These are phyloP conservation scores for Chloromonas sp. DNA, from an alignment of 163 green algal genomes.

Conservation along the genomic window DNA sequence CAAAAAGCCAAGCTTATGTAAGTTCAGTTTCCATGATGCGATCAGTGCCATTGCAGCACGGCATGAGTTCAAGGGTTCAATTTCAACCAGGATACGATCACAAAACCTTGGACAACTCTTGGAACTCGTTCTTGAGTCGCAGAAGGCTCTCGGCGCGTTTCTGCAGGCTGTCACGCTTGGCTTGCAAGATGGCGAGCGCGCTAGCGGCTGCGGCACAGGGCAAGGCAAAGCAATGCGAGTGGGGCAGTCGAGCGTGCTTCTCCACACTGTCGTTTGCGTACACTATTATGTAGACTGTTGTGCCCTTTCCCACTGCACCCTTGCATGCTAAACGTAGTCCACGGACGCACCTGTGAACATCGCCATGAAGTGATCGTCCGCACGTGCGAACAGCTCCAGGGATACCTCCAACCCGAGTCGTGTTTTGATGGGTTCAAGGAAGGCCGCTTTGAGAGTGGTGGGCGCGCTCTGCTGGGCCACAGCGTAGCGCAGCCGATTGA, in stretches of 20 bases:
- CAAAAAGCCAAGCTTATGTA: no score
- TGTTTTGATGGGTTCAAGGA: conserved; percentile 68
- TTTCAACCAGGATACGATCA: conserved; percentile 26
- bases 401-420: conserved; percentile 56
- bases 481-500: conserved; percentile 50
- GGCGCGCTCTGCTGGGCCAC: conserved; percentile 63
- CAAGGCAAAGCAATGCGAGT: background rate
- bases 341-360: conserved; percentile 70
- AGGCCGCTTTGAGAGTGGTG: conserved; percentile 75
- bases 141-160: conserved; percentile 66
- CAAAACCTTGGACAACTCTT: conserved; percentile 69
- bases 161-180: conserved; percentile 59
- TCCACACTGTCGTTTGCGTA: no score
- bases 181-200: conserved; percentile 56
- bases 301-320: no score
- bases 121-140: conserved; percentile 86
- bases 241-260: no score
- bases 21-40: no score
- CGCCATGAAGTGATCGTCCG: conserved; percentile 71
- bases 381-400: conserved; percentile 69
- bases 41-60: no score
- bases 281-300: no score
- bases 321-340: no score
- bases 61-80: no score
- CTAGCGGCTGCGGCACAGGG: conserved; percentile 43